Evolutionary conservation across 768 basidiomycete species (phyloP), one percentile per base, ranked within the genome.

Genomic region (Rhizopogon salebrosus): DNA sequence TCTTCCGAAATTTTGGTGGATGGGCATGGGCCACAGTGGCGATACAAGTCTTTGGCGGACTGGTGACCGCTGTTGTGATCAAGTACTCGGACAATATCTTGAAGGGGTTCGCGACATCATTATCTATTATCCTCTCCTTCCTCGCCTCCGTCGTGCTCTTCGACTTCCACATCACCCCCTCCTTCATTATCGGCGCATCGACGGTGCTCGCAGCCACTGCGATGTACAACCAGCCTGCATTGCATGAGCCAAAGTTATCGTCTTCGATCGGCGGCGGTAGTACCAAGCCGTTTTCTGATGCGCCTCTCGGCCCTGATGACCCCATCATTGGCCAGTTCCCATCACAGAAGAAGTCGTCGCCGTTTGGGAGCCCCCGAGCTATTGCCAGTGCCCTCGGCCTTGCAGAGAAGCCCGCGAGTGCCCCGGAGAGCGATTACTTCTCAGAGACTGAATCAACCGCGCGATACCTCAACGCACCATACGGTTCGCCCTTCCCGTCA

Each of bases 21-120:
- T 99, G 94, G 94, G 97, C 97, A 0, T 94, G 94, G 87, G 90
- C 91, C 18, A 95, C 94, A 1, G 94, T 99, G 24, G 66, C 73
- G 22, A 85, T 85, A 24, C 94, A 98, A 70, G 95, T 97, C 35
- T 79, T 95, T 54, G 97, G 97, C 26, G 95, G 97, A 1, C 76
- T 98, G 41, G 70, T 98, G 56, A 98, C 95, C 4, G 95, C 97
- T 1, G 69, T 98, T 27, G 97, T 98, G 54, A 98, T 98, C 79
- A 92, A 95, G 68, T 95, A 98, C 65, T 89, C 90, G 52, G 92
- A 94, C 70, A 98, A 97, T 66, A 92, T 91, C 60, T 75, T 92
- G 63, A 95, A 97, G 66, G 95, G 95, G n/a, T 99, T 99, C 62
- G 95, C 95, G 4, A 99, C 95, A 2, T 88, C 85, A 57, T 78